Base-by-base conservation (phyloP, 768 basidiomycete species). In the Harrya chromipes region DNA sequence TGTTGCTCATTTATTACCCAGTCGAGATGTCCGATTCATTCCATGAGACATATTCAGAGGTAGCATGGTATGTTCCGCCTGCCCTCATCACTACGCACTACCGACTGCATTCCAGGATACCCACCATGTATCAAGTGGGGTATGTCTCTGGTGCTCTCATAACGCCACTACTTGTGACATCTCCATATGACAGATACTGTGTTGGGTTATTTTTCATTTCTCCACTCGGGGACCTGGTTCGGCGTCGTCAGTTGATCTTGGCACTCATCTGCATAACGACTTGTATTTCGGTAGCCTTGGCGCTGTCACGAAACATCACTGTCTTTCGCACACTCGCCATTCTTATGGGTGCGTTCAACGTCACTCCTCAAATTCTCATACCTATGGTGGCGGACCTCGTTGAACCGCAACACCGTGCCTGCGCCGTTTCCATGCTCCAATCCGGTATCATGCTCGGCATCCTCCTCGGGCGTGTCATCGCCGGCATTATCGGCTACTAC, bases 121-220 rank as follows among this genome's bases (percentile, higher is more conserved):
- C 84, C 1, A 83, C 85, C 1, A 72, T 87, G 20, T 68, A 84
- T 24, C 85, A 87, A 63, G 82, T 78, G 13, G 85, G 85, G 83
- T 84, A 61, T 40, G 70, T 59, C 6, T 26, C 3, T 26, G 3
- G 17, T 8, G 2, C 17, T 16, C 33, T 27, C 27, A 40, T 16
- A 23, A 8, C 26, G 17, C 10, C 16, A 3, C 8, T 17, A 27
- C 17, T 44, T 5, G 53, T 13, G 12, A 23, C 9, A 8, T 21
- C 46, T 11, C 21, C 10, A 12, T 14, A 19, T 24, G 21, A 20
- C 16, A 41, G 36, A 8, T 54, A 50, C 34, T 47, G 49, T 16
- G 46, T 65, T 16, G 77, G 77, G 1, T 62, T 79, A 24, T 57
- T 77, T 14, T 59, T 77, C 40, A 68, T 79, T 45, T 70, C 73